Conservation (phyloP, 176 grass and related monocot genomes). For the Paspalum vaginatum region DNA sequence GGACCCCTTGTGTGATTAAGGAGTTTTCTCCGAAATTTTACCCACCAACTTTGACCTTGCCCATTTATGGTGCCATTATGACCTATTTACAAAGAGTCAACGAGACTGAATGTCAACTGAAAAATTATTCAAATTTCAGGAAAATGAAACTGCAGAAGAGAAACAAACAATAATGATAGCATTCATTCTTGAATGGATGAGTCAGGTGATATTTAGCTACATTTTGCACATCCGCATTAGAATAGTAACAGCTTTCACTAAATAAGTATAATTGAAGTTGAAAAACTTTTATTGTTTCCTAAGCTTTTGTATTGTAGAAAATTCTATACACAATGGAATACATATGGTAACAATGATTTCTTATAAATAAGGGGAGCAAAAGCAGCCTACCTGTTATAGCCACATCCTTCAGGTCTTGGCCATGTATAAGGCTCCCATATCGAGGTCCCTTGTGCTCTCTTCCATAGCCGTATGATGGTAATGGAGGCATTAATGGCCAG, state of each 20-base stretch:
- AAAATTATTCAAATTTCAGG: background rate
- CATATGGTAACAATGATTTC: background rate
- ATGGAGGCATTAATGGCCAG: slow-evolving; percentile 89
- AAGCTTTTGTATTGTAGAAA: background rate
- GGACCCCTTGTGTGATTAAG: slow-evolving; percentile 84
- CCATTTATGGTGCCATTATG: slow-evolving; percentile 95
- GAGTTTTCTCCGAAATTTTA: slow-evolving; percentile 62
- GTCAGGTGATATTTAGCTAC: background rate
- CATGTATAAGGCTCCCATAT: slow-evolving; percentile 97
- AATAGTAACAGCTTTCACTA: slow-evolving; percentile 24
- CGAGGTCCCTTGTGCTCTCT: slow-evolving; percentile 87
- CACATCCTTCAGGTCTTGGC: slow-evolving; percentile 81
- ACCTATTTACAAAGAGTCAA: slow-evolving; percentile 50
- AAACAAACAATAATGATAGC: slow-evolving; percentile 1
- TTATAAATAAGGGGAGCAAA: background rate
- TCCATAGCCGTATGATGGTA: slow-evolving; percentile 96
- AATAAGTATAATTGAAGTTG: background rate
- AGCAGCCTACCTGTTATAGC: slow-evolving; percentile 77
- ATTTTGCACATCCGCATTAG: background rate
- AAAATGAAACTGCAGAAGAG: background rate
- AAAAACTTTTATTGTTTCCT: background rate
- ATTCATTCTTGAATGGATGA: background rate
- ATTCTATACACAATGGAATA: background rate
- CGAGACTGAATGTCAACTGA: background rate
- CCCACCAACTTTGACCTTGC: slow-evolving; percentile 84